Evolutionary conservation across 805 yeast species (phyloP), one percentile per base, ranked within the genome.

Genomic region (Alloascoidea africana): DNA sequence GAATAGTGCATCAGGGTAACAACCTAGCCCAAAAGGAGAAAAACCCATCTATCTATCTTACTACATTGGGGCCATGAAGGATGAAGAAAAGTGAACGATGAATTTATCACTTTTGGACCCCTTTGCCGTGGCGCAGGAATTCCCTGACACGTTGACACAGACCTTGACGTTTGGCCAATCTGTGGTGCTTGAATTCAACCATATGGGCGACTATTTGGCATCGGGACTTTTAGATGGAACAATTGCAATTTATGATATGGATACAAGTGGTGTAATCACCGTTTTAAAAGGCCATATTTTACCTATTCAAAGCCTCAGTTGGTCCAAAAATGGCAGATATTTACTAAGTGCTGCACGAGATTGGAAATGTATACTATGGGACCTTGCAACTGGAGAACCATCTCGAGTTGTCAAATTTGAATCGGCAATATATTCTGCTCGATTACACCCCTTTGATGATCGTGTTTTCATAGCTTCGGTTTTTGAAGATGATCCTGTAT

Each of bases 91-190:
- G n/a, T n/a, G n/a, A n/a, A n/a, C n/a, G n/a, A 83, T 83, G 91
- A 87, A 87, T 54, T 62, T 86, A 23, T 66, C 91, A 5, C 65
- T 89, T 16, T 71, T 83, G 44, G 97, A 87, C 55, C 96, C 96
- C 2, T 84, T 85, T 54, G 74, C 89, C 2, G 86, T 89, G 16
- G 78, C 94, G 15, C 85, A 84, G 50, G 97, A 87, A 51, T 87
- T 71, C 48, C 97, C 97, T 0, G 95, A 87, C 42, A 68, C 78
- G 1, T 67, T 84, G n/a, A 69, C 80, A 2, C 75, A 75, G 42
- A 75, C 87, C 0, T 58, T 85, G 50, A 53, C 47, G 36, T 52
- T 50, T 46, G 62, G 61, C 13, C 70, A 73, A 34, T 66, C 83
- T 0, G 79, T 84, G 5, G 72, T 72, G 41, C 65, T 87, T 32